Conservation (phyloP, 179 eudicot species). For the Silene noctiflora region DNA sequence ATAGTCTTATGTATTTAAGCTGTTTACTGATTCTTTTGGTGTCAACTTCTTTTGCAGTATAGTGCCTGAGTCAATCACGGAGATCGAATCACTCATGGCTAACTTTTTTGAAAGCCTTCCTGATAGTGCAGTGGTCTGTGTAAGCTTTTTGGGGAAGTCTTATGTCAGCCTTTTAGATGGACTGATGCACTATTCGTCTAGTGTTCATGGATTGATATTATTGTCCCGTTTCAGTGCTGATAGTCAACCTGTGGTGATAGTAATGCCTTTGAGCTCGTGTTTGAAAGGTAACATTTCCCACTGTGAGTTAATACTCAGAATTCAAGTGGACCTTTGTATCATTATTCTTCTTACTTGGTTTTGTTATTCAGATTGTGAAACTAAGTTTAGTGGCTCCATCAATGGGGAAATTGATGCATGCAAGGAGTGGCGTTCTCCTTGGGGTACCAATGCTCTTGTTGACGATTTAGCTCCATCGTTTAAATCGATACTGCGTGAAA, state of each 20-base stretch:
- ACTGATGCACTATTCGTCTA: constrained; percentile 34
- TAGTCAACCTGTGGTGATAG: constrained; percentile 51
- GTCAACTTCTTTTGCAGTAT: constrained; percentile 39
- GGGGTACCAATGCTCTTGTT: constrained; percentile 61
- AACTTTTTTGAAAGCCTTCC: constrained; percentile 64
- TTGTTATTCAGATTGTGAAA: constrained; percentile 38
- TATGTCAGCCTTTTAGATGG: constrained; percentile 53
- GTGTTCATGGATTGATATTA: constrained; percentile 50
- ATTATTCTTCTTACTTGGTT: background rate
- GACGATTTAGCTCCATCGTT: constrained; percentile 75
- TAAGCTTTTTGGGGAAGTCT: constrained; percentile 61
- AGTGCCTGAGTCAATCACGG: constrained; percentile 47
- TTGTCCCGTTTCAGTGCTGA: constrained; percentile 61
- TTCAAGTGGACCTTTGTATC: constrained; percentile 5
- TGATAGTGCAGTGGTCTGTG: constrained; percentile 48
- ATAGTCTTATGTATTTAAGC: background rate
- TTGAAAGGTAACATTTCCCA: constrained; percentile 49
- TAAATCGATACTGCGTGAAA: constrained; percentile 55
- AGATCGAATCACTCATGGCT: constrained; percentile 38
- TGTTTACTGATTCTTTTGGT: constrained; percentile 12
- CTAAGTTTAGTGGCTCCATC: constrained; percentile 31
- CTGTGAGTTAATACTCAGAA: constrained; percentile 18
- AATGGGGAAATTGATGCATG: constrained; percentile 30
- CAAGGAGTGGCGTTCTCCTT: constrained; percentile 68
- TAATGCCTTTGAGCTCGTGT: constrained; percentile 53